Evolutionary conservation across 768 basidiomycete species (phyloP), one percentile per base, ranked within the genome.

Genomic region (Termitomyces sp.): DNA sequence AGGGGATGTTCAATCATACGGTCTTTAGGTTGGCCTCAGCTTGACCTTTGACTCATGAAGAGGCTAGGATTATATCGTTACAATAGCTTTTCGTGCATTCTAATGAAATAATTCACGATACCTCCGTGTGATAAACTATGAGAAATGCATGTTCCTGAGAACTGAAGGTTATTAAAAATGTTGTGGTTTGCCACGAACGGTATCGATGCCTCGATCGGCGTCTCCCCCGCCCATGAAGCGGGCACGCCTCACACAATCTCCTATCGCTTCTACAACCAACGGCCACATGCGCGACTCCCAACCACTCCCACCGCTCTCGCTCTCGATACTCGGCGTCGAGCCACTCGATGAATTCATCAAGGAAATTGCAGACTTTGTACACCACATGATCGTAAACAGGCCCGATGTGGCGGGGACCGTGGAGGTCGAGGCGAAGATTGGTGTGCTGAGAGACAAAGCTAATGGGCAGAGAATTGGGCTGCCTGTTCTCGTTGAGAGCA

Each of bases 371-470:
- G 92, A 96, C 73, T 97, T 92, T 71, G 76, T 95, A 38, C 85
- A 85, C 71, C 85, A 87, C 65, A 85, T 80, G 75, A 83, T 92
- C 63, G 65, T 68, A 53, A 83, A 76, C 5, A 79, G 81, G 23
- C 81, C 83, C 19, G 78, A 83, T 61, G 66, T 81, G 10, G 68
- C 63, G 51, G 83, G 83, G 34, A 77, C 77, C 34, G 81, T 96
- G 25, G 95, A 96, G 75, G 88, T 96, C 10, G 95, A 96, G 71
- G 94, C 92, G 2, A 96, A 96, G 73, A 78, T 97, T 53, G 94
- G 94, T 3, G 59, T 92, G 17, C 68, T 97, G 67, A 75, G 77
- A 53, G 89, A 94, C 60, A 75, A 75, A 53, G 62, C 31, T 38
- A 71, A 77, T 9, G 83, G 83, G 10, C 75, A 79, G 66, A 77